Conservation (phyloP, 73 alveolate genomes). For the Stentor roeselii region DNA sequence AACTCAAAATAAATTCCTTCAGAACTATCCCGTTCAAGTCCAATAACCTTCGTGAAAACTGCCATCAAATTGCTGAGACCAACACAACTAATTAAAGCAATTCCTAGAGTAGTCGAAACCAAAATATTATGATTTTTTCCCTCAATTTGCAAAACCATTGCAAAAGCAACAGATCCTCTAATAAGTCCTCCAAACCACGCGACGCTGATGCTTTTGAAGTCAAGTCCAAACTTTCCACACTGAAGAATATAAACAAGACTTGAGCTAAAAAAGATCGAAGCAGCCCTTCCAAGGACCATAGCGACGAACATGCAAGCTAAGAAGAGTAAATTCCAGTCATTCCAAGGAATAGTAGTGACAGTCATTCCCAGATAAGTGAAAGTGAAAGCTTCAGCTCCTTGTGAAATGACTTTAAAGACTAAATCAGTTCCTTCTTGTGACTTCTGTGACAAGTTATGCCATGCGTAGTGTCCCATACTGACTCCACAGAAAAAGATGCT, state of each 20-base stretch:
- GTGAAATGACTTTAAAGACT: conserved; percentile 85
- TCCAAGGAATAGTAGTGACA: conserved; percentile 48
- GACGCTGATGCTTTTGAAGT: conserved; percentile 73
- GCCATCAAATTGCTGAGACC: conserved; percentile 74
- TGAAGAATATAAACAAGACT: conserved; percentile 51
- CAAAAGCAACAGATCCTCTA: conserved; percentile 98
- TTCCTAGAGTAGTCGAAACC: conserved; percentile 62
- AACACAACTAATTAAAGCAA: conserved; percentile 74
- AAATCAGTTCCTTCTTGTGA: conserved; percentile 86
- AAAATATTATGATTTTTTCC: conserved; percentile 63
- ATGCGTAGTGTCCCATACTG: conserved; percentile 90
- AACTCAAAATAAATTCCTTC: conserved; percentile 18
- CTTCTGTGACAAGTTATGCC: conserved; percentile 79
- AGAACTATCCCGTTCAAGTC: conserved; percentile 25
- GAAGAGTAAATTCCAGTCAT: conserved; percentile 57
- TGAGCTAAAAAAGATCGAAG: conserved; percentile 73
- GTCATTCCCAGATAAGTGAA: conserved; percentile 92
- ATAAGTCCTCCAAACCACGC: conserved; percentile 91
- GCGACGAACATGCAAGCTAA: conserved; percentile 69
- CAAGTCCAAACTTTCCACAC: conserved; percentile 52
- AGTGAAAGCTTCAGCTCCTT: conserved; percentile 96
- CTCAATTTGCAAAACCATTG: conserved; percentile 71
- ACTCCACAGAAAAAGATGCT: conserved; percentile 92
- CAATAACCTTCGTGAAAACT: conserved; percentile 59
- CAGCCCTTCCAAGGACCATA: conserved; percentile 78